Base-by-base conservation (phyloP, 441 rosid genomes). In the Melastoma candidum region DNA sequence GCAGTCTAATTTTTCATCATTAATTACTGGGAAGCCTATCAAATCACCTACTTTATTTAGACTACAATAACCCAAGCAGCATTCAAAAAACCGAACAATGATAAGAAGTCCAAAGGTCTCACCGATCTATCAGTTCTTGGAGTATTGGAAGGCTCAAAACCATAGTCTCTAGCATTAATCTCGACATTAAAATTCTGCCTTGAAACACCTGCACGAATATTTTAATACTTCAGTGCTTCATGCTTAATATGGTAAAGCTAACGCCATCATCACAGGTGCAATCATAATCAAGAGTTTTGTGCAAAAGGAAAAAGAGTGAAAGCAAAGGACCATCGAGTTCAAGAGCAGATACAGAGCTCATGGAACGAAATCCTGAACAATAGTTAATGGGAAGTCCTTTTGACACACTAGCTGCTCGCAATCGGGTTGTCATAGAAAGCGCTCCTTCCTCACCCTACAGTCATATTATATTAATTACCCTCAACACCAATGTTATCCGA, bases 91-190 rank as follows among this genome's bases (percentile, higher is more conserved):
- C 36, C 24, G 8, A 65, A 36, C 22, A 39, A 29, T 17, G 46
- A 1, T 32, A 56, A 13, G 48, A 57, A 49, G 54, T 17, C 63
- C 8, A 45, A 25, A 50, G 72, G 47, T 46, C 59, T 57, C 77
- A 92, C 96, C 69, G 95, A 92, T 82, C 94, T 78, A 69, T 92
- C 98, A 59, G 89, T 84, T 78, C 96, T 80, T 52, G 96, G 98
- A 14, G 94, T 79, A 63, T 92, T 87, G 2, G 87, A 76, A 50
- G 95, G 85, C 63, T 85, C 87, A 74, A 92, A 83, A 43, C 94
- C 98, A 58, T 83, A 82, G 65, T 85, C 79, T 69, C 72, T 68
- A 2, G 98, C 93, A 68, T 90, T 83, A 60, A 90, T 87, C 77
- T 81, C 95, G 10, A 85, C 72, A 68, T 62, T 78, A 71, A 90